These are phyloP conservation scores for Paraconiothyrium sp. DNA, from an alignment of 2,329 filamentous ascomycete genomes.

Conservation along the genomic window DNA sequence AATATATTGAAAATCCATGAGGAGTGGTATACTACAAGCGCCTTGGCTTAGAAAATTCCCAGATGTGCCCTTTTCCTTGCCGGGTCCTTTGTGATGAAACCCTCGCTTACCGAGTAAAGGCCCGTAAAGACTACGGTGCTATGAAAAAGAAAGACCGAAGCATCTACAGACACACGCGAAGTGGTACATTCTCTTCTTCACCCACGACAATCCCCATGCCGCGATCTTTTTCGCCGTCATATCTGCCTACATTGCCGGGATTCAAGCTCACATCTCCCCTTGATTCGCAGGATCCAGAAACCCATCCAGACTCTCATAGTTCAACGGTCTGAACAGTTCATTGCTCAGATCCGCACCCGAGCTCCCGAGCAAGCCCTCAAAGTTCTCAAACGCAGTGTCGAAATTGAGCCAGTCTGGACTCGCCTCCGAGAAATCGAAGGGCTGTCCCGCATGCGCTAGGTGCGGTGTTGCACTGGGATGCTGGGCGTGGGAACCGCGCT, in stretches of 20 bases:
- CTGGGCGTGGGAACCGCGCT: slow-evolving; percentile 27
- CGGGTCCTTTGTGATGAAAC: background rate
- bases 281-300: slow-evolving; percentile 37
- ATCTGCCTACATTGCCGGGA: no score
- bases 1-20: background rate
- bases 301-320: slow-evolving; percentile 47
- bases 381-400: slow-evolving; percentile 52
- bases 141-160: background rate
- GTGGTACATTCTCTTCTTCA: background rate
- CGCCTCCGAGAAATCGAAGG: slow-evolving; percentile 45
- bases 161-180: background rate
- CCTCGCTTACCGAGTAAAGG: background rate
- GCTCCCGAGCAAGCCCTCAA: slow-evolving; percentile 50
- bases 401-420: slow-evolving; percentile 52
- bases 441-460: slow-evolving; percentile 22
- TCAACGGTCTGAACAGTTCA: slow-evolving; percentile 49
- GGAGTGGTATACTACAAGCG: background rate
- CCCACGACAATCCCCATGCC: background rate
- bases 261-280: background rate
- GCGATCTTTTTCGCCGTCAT: background rate
- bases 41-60: background rate
- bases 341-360: slow-evolving; percentile 51
- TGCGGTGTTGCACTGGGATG: background rate
- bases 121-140: background rate
- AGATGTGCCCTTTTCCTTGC: background rate